phyloP scores from a whole-genome alignment of 2,329 filamentous ascomycete species.

The Aspergillus terreus region DNA sequence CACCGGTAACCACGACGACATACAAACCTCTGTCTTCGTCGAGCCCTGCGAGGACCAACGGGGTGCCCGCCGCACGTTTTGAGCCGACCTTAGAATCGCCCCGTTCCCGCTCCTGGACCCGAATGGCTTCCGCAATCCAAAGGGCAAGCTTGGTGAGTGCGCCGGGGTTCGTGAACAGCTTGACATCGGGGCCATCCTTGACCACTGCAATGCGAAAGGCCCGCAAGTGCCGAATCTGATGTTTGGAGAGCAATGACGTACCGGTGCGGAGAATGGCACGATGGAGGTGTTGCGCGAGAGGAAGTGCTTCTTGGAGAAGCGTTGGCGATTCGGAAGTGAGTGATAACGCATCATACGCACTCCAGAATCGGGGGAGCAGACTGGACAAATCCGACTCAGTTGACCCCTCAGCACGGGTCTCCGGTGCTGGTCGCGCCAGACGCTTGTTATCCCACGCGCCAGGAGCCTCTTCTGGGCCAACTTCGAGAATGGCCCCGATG shows the following conservation, averaged over 20 bases:
- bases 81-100: constrained; percentile 57
- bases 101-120: constrained; percentile 81
- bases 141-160: constrained; percentile 89
- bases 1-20: constrained; percentile 87
- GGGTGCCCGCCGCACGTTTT: constrained; percentile 57
- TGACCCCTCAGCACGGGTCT: constrained; percentile 14
- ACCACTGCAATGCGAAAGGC: constrained; percentile 95
- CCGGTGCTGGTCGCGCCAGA: constrained; percentile 19
- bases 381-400: constrained; percentile 27
- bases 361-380: constrained; percentile 51
- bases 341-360: constrained; percentile 56
- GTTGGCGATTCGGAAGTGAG: constrained; percentile 43
- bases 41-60: constrained; percentile 83
- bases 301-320: constrained; percentile 68
- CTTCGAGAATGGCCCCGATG: constrained; percentile 86
- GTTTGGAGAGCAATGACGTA: constrained; percentile 85
- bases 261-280: constrained; percentile 91
- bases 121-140: constrained; percentile 90
- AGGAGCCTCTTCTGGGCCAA: constrained; percentile 54
- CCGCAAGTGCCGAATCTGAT: constrained; percentile 85
- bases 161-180: constrained; percentile 88
- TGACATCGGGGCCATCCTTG: constrained; percentile 87
- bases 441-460: constrained; percentile 31
- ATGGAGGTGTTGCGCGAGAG: constrained; percentile 83
- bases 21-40: constrained; percentile 87